Percentiles rank a stretch among this genome's conserved stretches.
Conservation (phyloP, 2,329 filamentous ascomycete species). For the Fusarium albidum region DNA sequence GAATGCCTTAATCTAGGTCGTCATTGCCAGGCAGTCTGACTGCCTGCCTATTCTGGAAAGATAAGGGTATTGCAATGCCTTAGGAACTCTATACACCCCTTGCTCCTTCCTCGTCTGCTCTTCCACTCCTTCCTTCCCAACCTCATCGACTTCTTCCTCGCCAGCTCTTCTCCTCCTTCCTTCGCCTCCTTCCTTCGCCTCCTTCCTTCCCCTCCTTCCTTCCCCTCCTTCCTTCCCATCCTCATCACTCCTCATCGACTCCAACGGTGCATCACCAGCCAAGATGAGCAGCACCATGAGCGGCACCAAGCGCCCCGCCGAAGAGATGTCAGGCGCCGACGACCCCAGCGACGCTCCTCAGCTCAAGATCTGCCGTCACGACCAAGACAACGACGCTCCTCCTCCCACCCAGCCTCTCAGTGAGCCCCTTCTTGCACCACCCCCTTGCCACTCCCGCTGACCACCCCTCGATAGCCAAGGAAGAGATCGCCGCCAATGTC, state of each 20-base stretch:
- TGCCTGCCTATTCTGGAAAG: too few species aligned
- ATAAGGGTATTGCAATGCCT: too few species aligned
- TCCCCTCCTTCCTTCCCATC: not conserved
- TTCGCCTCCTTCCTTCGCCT: not conserved
- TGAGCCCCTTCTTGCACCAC: not conserved
- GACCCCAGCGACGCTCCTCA: not conserved
- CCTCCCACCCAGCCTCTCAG: not conserved
- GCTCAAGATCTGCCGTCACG: not conserved
- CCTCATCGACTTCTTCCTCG: too few species aligned
- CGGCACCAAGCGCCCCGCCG: not conserved
- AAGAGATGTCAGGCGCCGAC: not conserved
- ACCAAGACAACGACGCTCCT: not conserved
- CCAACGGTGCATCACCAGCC: too few species aligned
- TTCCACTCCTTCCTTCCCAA: not conserved
- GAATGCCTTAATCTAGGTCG: too few species aligned
- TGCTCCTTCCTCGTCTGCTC: too few species aligned
- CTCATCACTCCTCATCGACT: not conserved
- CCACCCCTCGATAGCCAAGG: not conserved
- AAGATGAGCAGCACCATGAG: constrained; percentile 17
- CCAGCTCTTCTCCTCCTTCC: not conserved
- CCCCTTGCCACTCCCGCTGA: too few species aligned
- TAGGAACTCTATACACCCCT: too few species aligned
- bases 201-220: not conserved
- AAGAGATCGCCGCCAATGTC: not conserved
- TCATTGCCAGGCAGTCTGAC: too few species aligned